These are phyloP conservation scores for Massariosphaeria phaeospora DNA, from an alignment of 495 filamentous ascomycete genomes.

Conservation along the genomic window DNA sequence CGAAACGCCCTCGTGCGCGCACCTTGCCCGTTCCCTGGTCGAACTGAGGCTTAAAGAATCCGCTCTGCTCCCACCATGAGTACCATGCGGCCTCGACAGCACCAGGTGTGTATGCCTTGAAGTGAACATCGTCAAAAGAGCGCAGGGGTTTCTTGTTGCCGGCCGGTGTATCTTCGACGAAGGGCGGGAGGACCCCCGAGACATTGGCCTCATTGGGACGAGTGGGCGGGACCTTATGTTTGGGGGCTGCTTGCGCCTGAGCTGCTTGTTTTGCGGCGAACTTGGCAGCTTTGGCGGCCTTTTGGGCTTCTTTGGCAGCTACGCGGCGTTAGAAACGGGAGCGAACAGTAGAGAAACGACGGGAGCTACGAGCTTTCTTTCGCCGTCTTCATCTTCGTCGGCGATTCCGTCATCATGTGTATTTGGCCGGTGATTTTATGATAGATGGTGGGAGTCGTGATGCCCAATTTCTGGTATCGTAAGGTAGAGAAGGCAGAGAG, in stretches of 20 bases:
- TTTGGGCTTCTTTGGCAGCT: constrained; percentile 54
- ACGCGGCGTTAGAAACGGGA: no score
- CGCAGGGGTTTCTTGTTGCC: constrained; percentile 45
- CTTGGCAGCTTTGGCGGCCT: constrained; percentile 58
- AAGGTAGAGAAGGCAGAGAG: no score
- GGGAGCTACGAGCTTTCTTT: no score
- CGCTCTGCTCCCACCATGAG: constrained; percentile 59
- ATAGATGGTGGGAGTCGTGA: no score
- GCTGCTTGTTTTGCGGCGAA: constrained; percentile 57
- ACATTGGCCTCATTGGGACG: constrained; percentile 50
- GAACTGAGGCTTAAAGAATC: constrained; percentile 72
- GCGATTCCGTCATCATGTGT: no score
- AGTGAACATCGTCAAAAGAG: constrained; percentile 39
- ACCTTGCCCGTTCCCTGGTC: constrained; percentile 63
- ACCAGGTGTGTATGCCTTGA: constrained; percentile 54
- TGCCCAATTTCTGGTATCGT: no score
- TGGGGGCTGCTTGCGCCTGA: constrained; percentile 34
- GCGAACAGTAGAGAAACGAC: no score
- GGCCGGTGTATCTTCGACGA: constrained; percentile 40
- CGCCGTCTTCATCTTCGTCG: constrained; percentile 42
- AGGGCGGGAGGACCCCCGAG: constrained; percentile 36
- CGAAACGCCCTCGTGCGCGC: constrained; percentile 62
- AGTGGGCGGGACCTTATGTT: constrained; percentile 40
- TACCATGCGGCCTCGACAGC: constrained; percentile 54
- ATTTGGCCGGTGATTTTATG: no score